A percentile compares a stretch with the other conserved stretches of the same genome.
Conservation (phyloP, 2,329 filamentous ascomycete genomes). For the Chlorencoelia australis region DNA sequence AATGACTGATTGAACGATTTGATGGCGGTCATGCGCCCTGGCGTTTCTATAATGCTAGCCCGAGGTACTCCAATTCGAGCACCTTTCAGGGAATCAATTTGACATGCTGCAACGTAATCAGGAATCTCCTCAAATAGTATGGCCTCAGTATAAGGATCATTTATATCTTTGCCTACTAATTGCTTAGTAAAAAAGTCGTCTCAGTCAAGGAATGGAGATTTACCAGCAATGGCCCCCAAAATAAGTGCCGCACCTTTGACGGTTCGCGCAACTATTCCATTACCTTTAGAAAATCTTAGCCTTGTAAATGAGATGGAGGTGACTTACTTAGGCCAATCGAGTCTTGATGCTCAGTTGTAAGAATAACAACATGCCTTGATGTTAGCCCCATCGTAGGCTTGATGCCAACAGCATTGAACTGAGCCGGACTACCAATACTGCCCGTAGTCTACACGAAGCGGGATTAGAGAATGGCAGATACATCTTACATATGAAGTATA, state of each 20-base stretch:
- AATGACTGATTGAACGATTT: too few relatives aligned
- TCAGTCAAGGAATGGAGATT: slow-evolving; percentile 8
- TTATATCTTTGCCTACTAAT: neutral
- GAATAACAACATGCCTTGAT: slow-evolving; percentile 50
- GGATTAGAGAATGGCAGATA: slow-evolving; percentile 5
- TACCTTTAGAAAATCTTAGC: too few relatives aligned
- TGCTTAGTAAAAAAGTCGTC: neutral
- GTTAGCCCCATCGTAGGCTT: slow-evolving; percentile 56
- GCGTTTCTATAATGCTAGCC: too few relatives aligned
- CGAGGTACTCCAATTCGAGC: too few relatives aligned
- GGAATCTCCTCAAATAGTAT: too few relatives aligned
- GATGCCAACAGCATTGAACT: slow-evolving; percentile 54
- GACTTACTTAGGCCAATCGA: too few relatives aligned
- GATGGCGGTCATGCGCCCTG: too few relatives aligned
- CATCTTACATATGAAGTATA: too few relatives aligned
- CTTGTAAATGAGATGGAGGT: too few relatives aligned
- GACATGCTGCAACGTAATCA: too few relatives aligned
- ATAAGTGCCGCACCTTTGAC: slow-evolving; percentile 53
- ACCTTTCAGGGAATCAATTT: too few relatives aligned
- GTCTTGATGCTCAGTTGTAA: slow-evolving; percentile 52
- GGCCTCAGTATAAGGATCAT: slow-evolving; percentile 1
- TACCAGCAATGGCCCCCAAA: slow-evolving; percentile 51
- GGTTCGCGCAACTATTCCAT: slow-evolving; percentile 32
- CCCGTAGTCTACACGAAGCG: slow-evolving; percentile 35
- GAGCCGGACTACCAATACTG: slow-evolving; percentile 46